Percentiles rank a stretch among this genome's conserved stretches.
Evolutionary conservation across 768 basidiomycete genomes (phyloP).

Genomic region (Collybia nuda): DNA sequence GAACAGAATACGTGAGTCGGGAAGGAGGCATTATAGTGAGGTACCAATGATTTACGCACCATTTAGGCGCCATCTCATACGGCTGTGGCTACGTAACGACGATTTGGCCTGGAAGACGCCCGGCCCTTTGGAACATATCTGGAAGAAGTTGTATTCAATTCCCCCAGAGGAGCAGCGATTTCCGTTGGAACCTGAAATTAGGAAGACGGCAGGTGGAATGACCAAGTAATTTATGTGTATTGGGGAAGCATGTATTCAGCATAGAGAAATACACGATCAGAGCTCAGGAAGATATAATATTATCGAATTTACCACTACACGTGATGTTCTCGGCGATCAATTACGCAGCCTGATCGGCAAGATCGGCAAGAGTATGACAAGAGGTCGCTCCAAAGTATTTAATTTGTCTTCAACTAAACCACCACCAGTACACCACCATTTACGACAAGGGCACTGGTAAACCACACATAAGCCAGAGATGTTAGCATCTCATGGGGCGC

Average conservation of each 20-base stretch:
- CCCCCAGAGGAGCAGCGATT: conserved; percentile 42
- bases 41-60: neutral
- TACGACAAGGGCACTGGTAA: neutral
- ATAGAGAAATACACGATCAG: no score
- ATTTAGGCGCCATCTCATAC: conserved; percentile 40
- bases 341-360: neutral
- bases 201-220: conserved; percentile 32
- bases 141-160: conserved; percentile 38
- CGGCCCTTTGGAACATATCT: conserved; percentile 32
- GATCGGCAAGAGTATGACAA: neutral
- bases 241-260: no score
- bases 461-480: conserved; percentile 11
- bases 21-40: neutral
- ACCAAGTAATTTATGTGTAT: conserved; percentile 17
- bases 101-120: conserved; percentile 46
- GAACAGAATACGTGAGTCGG: conserved; percentile 37
- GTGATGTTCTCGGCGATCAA: conserved; percentile 4
- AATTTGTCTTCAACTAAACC: neutral
- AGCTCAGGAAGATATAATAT: no score
- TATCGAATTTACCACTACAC: no score
- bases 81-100: conserved; percentile 46
- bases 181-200: conserved; percentile 43
- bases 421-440: neutral
- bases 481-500: conserved; percentile 44
- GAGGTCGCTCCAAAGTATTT: no score